A percentile compares a stretch with the other conserved stretches of the same genome.
phyloP scores from a whole-genome alignment of 176 grass and related monocot genomes.

The Oryza brachyantha region DNA sequence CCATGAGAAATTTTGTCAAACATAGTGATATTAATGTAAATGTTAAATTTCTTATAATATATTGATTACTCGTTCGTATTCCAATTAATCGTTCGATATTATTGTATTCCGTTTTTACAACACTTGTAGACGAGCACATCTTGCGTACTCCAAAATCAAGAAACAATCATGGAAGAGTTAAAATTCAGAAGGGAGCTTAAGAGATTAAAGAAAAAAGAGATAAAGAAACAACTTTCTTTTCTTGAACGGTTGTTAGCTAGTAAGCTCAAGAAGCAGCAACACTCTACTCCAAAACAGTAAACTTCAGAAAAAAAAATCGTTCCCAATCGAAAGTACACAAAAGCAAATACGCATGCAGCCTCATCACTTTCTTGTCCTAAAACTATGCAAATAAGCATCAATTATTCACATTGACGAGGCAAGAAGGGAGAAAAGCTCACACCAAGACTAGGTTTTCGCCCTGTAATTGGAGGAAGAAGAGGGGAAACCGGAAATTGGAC shows the following conservation, averaged over 20 bases:
- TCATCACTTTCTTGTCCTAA: neutral
- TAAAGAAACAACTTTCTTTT: too few relatives aligned
- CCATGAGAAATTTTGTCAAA: too few relatives aligned
- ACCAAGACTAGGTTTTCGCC: neutral
- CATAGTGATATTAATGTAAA: too few relatives aligned
- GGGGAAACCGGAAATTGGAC: neutral
- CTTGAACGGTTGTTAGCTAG: too few relatives aligned
- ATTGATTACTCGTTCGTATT: too few relatives aligned
- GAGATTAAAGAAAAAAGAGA: too few relatives aligned
- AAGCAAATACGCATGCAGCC: neutral
- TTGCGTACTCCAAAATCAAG: neutral
- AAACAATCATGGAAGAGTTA: neutral
- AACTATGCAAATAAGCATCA: neutral
- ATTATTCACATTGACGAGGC: neutral
- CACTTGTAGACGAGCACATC: too few relatives aligned
- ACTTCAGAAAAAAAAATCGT: too few relatives aligned
- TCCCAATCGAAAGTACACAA: neutral
- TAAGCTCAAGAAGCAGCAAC: neutral
- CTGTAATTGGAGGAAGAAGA: neutral
- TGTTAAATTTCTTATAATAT: too few relatives aligned
- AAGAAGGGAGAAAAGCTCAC: neutral
- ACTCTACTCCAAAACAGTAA: neutral
- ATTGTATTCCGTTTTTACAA: too few relatives aligned
- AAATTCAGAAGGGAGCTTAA: too few relatives aligned
- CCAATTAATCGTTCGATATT: too few relatives aligned